Evolutionary conservation across 331 rosid species (phyloP).

Genomic region (Stylosanthes scabra): DNA sequence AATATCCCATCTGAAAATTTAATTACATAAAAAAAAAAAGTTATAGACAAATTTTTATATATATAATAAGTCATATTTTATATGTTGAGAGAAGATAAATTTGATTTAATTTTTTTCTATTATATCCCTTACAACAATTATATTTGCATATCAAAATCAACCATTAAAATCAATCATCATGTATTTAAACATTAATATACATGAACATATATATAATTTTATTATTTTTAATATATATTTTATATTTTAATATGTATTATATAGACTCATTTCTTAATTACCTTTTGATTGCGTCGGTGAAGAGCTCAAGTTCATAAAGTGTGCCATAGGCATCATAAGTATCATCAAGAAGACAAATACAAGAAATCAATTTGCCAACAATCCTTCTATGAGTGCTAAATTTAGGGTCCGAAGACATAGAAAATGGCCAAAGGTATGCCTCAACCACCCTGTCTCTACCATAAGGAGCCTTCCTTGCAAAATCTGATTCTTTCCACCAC

Average conservation of each 20-base stretch:
- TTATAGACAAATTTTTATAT: not conserved
- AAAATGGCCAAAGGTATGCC: constrained; percentile 45
- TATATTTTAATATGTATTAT: no score
- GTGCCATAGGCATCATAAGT: constrained; percentile 56
- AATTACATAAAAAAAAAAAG: no score
- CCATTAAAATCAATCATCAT: no score
- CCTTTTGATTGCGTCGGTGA: constrained; percentile 50
- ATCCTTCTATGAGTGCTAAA: constrained; percentile 29
- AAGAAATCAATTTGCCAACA: constrained; percentile 30
- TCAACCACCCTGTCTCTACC: constrained; percentile 57
- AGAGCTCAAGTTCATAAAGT: constrained; percentile 48
- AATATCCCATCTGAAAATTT: constrained; percentile 55
- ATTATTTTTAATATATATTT: no score
- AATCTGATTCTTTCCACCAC: constrained; percentile 57
- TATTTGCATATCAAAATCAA: no score
- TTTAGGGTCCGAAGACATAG: constrained; percentile 39
- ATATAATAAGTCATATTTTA: not conserved
- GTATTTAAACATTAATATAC: no score
- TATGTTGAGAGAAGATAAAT: not conserved
- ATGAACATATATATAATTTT: no score
- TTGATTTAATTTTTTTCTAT: no score
- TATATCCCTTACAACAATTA: no score
- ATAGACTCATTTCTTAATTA: not conserved
- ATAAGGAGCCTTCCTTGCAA: constrained; percentile 40
- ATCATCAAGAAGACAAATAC: constrained; percentile 48